Evolutionary conservation across 305 asterid genomes (phyloP).

Genomic region (Fraxinus velutina): DNA sequence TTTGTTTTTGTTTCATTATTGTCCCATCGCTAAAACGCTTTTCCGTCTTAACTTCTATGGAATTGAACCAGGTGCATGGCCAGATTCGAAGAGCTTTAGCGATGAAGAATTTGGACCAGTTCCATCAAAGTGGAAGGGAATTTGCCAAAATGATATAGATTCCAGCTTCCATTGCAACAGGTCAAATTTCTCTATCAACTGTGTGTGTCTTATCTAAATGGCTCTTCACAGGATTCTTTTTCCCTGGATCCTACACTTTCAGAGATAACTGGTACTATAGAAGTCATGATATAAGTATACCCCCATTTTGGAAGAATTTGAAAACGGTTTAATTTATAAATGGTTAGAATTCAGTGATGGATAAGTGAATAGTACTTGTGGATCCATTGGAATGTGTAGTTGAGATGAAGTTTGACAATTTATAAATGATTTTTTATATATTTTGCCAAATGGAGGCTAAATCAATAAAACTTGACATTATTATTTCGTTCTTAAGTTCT

Average conservation of each 20-base stretch:
- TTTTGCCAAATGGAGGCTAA: background rate
- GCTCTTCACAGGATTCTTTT: background rate
- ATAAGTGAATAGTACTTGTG: background rate
- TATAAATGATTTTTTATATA: background rate
- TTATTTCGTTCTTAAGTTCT: background rate
- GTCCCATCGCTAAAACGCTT: background rate
- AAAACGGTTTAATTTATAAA: background rate
- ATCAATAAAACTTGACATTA: background rate
- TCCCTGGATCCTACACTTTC: background rate
- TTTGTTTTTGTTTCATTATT: slow-evolving; percentile 7
- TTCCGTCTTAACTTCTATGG: slow-evolving; percentile 23
- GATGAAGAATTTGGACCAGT: slow-evolving; percentile 62
- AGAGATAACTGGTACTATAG: background rate
- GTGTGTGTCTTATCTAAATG: slow-evolving; percentile 12
- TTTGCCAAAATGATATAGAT: slow-evolving; percentile 68
- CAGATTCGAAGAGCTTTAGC: slow-evolving; percentile 71
- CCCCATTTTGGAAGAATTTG: background rate
- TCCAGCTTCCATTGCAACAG: slow-evolving; percentile 69
- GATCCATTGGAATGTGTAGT: background rate
- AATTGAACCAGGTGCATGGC: slow-evolving; percentile 76
- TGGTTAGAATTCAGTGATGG: background rate
- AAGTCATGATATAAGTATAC: background rate
- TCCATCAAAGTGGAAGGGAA: slow-evolving; percentile 83
- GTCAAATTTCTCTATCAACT: slow-evolving; percentile 30
- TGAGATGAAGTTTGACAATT: background rate